Evolutionary conservation across 1,284 basidiomycete species (phyloP).

Genomic region (Papiliotrema nemorosa): DNA sequence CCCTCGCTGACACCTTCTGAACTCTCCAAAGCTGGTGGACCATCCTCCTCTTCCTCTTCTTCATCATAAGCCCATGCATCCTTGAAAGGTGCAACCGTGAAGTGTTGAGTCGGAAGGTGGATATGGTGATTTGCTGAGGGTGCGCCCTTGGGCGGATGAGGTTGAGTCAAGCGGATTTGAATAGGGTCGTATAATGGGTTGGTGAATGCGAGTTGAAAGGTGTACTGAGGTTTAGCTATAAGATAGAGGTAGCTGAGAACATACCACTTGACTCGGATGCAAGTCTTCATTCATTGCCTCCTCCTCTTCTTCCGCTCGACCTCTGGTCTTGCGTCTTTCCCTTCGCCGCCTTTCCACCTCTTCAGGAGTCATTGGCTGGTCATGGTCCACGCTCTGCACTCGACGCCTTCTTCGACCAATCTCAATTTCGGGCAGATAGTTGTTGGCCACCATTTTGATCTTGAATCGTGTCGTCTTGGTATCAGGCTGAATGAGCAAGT

Average conservation of each 20-base stretch:
- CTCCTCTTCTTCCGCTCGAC: conserved; percentile 23
- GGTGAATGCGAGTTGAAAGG: conserved; percentile 81
- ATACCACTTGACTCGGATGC: conserved; percentile 29
- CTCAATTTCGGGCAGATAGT: conserved; percentile 86
- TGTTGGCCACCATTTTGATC: conserved; percentile 92
- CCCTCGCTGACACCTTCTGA: conserved; percentile 22
- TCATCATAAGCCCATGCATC: conserved; percentile 93
- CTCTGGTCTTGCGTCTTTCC: conserved; percentile 20
- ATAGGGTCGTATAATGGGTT: conserved; percentile 95
- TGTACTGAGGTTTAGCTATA: conserved; percentile 53
- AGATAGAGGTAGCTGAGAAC: conserved; percentile 3
- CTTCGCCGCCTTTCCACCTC: conserved; percentile 22
- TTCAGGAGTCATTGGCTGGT: conserved; percentile 6
- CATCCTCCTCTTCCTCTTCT: conserved; percentile 75
- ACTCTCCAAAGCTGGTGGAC: conserved; percentile 50
- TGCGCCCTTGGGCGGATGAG: conserved; percentile 48
- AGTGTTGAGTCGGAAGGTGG: conserved; percentile 67
- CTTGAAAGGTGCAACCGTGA: conserved; percentile 79
- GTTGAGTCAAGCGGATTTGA: conserved; percentile 68
- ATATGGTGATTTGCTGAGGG: conserved; percentile 43
- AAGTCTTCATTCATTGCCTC: conserved; percentile 32
- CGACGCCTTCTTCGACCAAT: conserved; percentile 52
- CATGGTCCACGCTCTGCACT: conserved; percentile 9
- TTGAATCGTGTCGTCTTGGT: conserved; percentile 93
- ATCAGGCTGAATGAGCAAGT: conserved; percentile 97